Base-by-base conservation (phyloP, 805 yeast genomes). In the Pichia heedii region DNA sequence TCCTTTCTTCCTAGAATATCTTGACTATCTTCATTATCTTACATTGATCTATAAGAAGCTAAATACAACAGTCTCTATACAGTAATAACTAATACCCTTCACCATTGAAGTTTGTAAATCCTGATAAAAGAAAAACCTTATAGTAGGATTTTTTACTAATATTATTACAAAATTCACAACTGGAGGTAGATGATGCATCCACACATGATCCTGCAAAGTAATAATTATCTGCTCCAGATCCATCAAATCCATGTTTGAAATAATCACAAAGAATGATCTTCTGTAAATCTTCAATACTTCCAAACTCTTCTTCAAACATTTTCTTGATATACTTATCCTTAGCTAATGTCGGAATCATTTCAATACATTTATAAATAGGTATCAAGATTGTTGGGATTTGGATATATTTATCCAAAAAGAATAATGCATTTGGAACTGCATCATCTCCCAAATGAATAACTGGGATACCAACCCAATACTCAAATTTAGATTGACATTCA, bases 131-230 rank as follows among this genome's bases (percentile, higher is more conserved):
- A 58, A 84, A 83, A 38, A 77, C 67, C 54, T 72, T 74, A 45
- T 61, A 65, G 58, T 81, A 84, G n/a, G 72, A 69, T 53, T 81
- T 82, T 55, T 81, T 79, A 22, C 78, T 64, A 34, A 84, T 76
- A 49, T 73, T 72, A 56, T 83, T 84, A 43, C 88, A 83, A 71
- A 85, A 84, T 54, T 83, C 84, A 86, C 90, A 84, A 2, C 88
- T 85, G 42, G 84, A 76, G 0, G 93, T 84, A 39, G 84, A 65
- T 42, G 89, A 73, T 19, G 93, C 94, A 58, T 84, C 94, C 40
- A 84, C 84, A 62, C 94, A 84, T 2, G 85, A 77, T 2, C 94
- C 94, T 26, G 88, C 85, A 70, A 82, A 83, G 57, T 79, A 83
- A 59, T 81, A 84, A 59, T 84, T 84, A 55, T 83, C 87, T 10